These are phyloP conservation scores for Diplodia corticola DNA, from an alignment of 2,329 filamentous ascomycete genomes.

Conservation along the genomic window DNA sequence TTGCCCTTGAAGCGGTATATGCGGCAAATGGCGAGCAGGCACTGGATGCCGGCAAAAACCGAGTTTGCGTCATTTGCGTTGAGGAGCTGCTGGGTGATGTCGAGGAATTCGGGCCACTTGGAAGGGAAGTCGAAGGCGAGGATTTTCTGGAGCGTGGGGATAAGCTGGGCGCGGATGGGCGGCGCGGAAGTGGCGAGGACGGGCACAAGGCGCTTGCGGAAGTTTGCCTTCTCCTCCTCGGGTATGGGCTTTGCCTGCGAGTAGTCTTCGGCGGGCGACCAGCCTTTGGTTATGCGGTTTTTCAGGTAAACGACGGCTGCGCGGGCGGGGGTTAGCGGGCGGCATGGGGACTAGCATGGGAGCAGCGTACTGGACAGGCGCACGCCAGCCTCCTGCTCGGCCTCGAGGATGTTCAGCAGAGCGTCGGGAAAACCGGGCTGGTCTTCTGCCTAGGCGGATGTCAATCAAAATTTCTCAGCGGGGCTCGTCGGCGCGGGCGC, in stretches of 20 bases:
- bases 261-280: constrained; percentile 76
- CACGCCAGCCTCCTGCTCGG: constrained; percentile 80
- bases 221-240: constrained; percentile 84
- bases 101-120: constrained; percentile 91
- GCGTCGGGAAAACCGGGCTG: constrained; percentile 87
- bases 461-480: constrained; percentile 32
- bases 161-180: constrained; percentile 85
- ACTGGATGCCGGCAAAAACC: constrained; percentile 91
- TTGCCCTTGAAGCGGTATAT: constrained; percentile 93
- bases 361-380: constrained; percentile 78
- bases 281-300: constrained; percentile 92
- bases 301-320: constrained; percentile 96
- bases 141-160: constrained; percentile 93
- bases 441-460: constrained; percentile 71
- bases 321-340: constrained; percentile 30
- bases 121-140: constrained; percentile 93
- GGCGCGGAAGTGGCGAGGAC: constrained; percentile 78
- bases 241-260: constrained; percentile 73
- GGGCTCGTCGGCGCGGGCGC: constrained; percentile 39
- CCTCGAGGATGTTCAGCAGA: constrained; percentile 84
- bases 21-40: constrained; percentile 88
- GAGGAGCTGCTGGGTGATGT: constrained; percentile 85
- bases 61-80: constrained; percentile 82
- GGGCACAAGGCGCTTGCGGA: constrained; percentile 85
- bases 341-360: constrained; percentile 25